Conservation (phyloP, 345 rosid genomes). For the Noccaea caerulescens region DNA sequence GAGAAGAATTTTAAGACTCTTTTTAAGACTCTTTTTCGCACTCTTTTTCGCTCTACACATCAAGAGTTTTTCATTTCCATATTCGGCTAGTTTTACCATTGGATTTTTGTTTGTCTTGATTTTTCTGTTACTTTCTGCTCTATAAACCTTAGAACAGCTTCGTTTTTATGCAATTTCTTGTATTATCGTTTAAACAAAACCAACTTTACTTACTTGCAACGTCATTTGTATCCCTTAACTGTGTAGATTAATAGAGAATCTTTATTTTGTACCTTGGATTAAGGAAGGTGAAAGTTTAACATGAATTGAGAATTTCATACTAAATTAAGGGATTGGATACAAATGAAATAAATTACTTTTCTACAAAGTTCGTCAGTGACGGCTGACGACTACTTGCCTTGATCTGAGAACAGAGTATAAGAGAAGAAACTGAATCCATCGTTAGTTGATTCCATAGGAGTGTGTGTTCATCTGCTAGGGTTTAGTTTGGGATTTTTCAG, state of each 20-base stretch:
- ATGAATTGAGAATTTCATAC: no score
- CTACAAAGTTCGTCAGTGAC: no score
- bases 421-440: not conserved
- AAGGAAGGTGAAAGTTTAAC: no score
- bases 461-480: conserved; percentile 19
- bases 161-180: not conserved
- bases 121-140: conserved; percentile 5
- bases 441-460: not conserved
- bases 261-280: no score
- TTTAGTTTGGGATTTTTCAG: conserved; percentile 6
- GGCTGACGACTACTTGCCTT: not conserved
- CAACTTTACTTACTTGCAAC: not conserved
- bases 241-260: no score
- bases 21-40: conserved; percentile 42
- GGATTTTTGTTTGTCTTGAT: conserved; percentile 9
- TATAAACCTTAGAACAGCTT: conserved; percentile 12
- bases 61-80: conserved; percentile 7
- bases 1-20: conserved; percentile 31
- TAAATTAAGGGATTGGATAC: no score
- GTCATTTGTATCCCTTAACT: not conserved
- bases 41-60: conserved; percentile 39
- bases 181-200: not conserved
- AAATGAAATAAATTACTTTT: no score
- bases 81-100: conserved; percentile 30
- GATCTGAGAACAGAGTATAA: conserved; percentile 16